Evolutionary conservation across 2,329 filamentous ascomycete species (phyloP).

Genomic region (Acephala macrosclerotiorum): DNA sequence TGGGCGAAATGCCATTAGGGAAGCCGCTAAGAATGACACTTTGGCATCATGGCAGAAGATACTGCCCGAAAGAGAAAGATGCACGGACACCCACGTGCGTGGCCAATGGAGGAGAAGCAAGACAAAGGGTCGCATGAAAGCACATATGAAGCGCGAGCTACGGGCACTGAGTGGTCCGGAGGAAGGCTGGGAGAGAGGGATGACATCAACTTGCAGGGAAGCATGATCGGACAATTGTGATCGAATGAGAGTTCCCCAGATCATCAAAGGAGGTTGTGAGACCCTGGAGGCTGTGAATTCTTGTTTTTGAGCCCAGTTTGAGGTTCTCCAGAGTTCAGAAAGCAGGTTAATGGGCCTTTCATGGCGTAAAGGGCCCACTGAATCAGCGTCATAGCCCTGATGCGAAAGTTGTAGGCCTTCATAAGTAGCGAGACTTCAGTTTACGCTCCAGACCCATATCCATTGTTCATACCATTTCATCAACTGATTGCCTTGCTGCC

Average conservation of each 20-base stretch:
- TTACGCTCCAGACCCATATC: not conserved
- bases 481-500: not conserved
- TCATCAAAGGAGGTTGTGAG: not conserved
- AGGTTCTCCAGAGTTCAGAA: not conserved
- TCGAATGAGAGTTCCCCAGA: constrained; percentile 9
- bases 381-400: constrained; percentile 3
- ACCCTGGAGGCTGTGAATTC: not conserved
- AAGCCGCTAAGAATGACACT: not conserved
- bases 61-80: not conserved
- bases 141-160: not conserved
- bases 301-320: not conserved
- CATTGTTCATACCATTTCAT: not conserved
- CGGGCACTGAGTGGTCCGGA: not conserved
- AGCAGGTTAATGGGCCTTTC: constrained; percentile 1
- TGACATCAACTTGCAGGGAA: constrained; percentile 7
- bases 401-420: not conserved
- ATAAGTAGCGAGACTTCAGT: not conserved
- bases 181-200: not conserved
- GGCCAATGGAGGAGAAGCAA: not conserved
- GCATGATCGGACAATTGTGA: not conserved
- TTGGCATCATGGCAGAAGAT: not conserved
- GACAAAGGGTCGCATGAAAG: not conserved
- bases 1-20: not conserved
- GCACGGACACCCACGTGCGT: not conserved
- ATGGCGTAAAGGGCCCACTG: constrained; percentile 3